Evolutionary conservation across 495 filamentous ascomycete species (phyloP).

Genomic region (Tricharina praecox): DNA sequence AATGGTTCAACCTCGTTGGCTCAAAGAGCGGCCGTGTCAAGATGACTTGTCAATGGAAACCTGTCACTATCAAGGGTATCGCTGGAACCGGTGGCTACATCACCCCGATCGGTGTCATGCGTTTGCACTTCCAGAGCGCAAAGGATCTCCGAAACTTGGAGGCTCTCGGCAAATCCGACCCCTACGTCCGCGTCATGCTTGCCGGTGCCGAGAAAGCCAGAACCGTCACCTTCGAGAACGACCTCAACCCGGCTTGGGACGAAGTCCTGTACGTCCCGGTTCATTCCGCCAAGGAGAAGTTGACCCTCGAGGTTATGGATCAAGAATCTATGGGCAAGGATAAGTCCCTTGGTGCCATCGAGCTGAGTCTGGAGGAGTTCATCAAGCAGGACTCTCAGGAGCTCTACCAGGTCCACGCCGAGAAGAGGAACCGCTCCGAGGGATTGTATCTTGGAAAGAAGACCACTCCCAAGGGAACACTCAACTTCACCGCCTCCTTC

Average conservation of each 20-base stretch:
- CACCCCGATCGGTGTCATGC: constrained; percentile 84
- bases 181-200: constrained; percentile 73
- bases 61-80: constrained; percentile 63
- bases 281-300: constrained; percentile 66
- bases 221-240: constrained; percentile 91
- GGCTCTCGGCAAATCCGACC: constrained; percentile 89
- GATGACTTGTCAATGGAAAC: constrained; percentile 84
- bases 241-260: constrained; percentile 89
- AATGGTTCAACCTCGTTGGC: constrained; percentile 84
- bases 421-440: constrained; percentile 44
- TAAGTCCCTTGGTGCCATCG: constrained; percentile 61
- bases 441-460: constrained; percentile 49
- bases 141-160: constrained; percentile 78
- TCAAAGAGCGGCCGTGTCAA: constrained; percentile 73
- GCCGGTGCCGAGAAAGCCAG: constrained; percentile 77
- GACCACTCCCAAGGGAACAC: constrained; percentile 53
- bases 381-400: constrained; percentile 60
- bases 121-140: constrained; percentile 77
- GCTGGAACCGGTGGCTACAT: constrained; percentile 68
- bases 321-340: constrained; percentile 78
- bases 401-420: constrained; percentile 64
- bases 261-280: constrained; percentile 90
- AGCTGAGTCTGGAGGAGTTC: constrained; percentile 62
- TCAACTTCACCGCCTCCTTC: constrained; percentile 77
- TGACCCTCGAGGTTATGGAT: constrained; percentile 91